These are phyloP conservation scores for Sordariomycetes sp. DNA, from an alignment of 2,329 filamentous ascomycete genomes.

Conservation along the genomic window DNA sequence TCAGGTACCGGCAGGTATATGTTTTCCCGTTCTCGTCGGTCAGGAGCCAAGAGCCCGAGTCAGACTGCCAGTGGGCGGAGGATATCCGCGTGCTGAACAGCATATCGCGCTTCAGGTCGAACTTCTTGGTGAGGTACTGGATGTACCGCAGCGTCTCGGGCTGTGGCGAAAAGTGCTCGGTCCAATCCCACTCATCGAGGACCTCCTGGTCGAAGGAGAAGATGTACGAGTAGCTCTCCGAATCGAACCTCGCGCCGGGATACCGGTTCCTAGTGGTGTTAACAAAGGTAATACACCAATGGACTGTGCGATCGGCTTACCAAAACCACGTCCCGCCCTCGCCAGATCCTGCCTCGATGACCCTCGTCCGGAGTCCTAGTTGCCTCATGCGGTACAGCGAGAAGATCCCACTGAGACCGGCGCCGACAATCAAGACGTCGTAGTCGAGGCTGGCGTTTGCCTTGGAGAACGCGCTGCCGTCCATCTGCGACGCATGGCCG, in stretches of 20 bases:
- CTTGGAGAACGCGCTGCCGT: background rate
- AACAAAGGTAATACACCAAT: background rate
- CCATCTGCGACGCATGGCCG: background rate
- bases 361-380: slow-evolving; percentile 19
- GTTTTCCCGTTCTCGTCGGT: slow-evolving; percentile 11
- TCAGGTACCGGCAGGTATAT: slow-evolving; percentile 20
- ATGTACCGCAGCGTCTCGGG: slow-evolving; percentile 27
- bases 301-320: slow-evolving; percentile 8
- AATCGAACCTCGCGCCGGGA: slow-evolving; percentile 24
- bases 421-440: slow-evolving; percentile 24
- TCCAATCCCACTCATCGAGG: slow-evolving; percentile 26
- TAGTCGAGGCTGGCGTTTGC: slow-evolving; percentile 12
- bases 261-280: slow-evolving; percentile 21
- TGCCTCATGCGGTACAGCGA: slow-evolving; percentile 24
- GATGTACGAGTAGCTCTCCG: slow-evolving; percentile 24
- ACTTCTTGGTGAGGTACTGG: slow-evolving; percentile 24
- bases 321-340: slow-evolving; percentile 33
- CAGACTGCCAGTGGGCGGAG: slow-evolving; percentile 14
- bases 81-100: slow-evolving; percentile 15
- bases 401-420: slow-evolving; percentile 25
- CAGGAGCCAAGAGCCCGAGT: slow-evolving; percentile 13
- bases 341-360: slow-evolving; percentile 23
- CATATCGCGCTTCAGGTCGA: slow-evolving; percentile 24
- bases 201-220: slow-evolving; percentile 26
- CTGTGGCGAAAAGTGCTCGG: slow-evolving; percentile 17